phyloP scores from a whole-genome alignment of 129 eudicot species.

The Apium graveolens region DNA sequence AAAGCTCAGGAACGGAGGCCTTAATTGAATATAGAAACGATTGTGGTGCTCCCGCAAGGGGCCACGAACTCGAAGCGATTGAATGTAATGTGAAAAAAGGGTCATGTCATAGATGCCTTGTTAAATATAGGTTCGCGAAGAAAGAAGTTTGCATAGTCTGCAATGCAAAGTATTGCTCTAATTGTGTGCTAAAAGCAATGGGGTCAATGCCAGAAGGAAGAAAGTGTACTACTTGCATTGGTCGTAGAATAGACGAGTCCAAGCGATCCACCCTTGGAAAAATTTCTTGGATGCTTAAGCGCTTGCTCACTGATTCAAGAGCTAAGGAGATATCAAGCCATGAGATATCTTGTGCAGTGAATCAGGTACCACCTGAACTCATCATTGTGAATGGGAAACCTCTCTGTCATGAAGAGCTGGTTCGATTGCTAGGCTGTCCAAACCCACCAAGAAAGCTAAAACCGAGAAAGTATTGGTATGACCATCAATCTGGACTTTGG shows the following conservation, averaged over 20 bases:
- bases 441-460: slow-evolving; percentile 76
- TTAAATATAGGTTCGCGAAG: slow-evolving; percentile 48
- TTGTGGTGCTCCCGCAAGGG: neutral
- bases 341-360: slow-evolving; percentile 52
- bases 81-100: slow-evolving; percentile 40
- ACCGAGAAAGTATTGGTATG: slow-evolving; percentile 93
- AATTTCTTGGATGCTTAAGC: slow-evolving; percentile 52
- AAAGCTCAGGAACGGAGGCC: slow-evolving; percentile 42
- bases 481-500: slow-evolving; percentile 82
- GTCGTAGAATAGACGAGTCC: slow-evolving; percentile 58
- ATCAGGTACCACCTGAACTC: slow-evolving; percentile 62
- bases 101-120: slow-evolving; percentile 49
- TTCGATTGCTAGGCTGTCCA: slow-evolving; percentile 42
- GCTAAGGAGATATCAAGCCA: slow-evolving; percentile 41
- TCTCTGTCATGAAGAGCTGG: slow-evolving; percentile 45
- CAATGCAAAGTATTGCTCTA: slow-evolving; percentile 66
- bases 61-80: slow-evolving; percentile 29
- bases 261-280: slow-evolving; percentile 55
- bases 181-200: slow-evolving; percentile 64
- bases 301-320: slow-evolving; percentile 30
- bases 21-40: slow-evolving; percentile 18
- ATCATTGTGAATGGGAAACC: slow-evolving; percentile 46
- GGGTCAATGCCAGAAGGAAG: slow-evolving; percentile 99
- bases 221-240: slow-evolving; percentile 72
- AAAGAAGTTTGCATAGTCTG: slow-evolving; percentile 78